Percentiles rank a stretch among this genome's conserved stretches.
phyloP scores from a whole-genome alignment of 176 grass and related monocot species.

The Oryza punctata region DNA sequence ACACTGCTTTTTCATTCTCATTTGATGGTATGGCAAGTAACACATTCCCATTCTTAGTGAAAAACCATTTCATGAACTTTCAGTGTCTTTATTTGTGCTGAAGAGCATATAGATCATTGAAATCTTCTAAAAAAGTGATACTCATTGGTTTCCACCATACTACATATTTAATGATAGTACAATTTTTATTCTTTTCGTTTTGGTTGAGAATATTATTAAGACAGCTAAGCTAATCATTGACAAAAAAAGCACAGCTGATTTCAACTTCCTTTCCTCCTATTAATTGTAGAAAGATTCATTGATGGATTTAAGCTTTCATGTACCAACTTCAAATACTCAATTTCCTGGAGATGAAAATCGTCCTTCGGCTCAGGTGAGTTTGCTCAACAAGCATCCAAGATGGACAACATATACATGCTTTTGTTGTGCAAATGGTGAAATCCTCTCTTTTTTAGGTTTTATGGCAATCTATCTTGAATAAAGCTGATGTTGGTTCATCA shows the following conservation, averaged over 20 bases:
- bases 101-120: not conserved
- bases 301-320: conserved; percentile 97
- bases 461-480: conserved; percentile 54
- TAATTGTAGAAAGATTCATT: conserved; percentile 80
- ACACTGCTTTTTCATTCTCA: not conserved
- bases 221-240: not conserved
- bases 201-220: not conserved
- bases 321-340: conserved; percentile 76
- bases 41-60: not conserved
- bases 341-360: conserved; percentile 79
- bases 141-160: not conserved
- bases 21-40: conserved; percentile 2
- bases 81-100: not conserved
- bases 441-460: conserved; percentile 69
- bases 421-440: conserved; percentile 3
- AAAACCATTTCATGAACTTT: not conserved
- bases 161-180: not conserved
- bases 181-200: not conserved
- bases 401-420: not conserved
- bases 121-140: not conserved
- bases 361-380: conserved; percentile 77
- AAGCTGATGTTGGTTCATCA: conserved; percentile 75
- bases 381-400: not conserved
- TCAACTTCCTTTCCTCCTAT: conserved; percentile 24
- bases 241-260: not conserved